Evolutionary conservation across 208 protist genomes (phyloP).

Genomic region (Leishmania tropica): DNA sequence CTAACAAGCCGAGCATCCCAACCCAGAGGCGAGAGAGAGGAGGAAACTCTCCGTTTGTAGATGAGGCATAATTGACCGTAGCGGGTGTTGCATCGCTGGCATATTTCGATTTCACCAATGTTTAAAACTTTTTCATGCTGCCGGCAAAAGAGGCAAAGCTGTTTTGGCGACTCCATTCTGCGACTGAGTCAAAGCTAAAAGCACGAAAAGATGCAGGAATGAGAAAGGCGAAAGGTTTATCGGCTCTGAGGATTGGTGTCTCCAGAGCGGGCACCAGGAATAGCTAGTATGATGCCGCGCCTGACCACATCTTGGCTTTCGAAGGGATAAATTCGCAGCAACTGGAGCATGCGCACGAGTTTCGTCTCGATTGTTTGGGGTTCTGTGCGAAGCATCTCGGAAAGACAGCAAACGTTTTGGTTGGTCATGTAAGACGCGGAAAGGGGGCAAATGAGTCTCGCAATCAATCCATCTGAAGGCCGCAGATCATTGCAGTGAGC

Average conservation of each 20-base stretch:
- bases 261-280: no score
- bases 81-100: constrained; percentile 14
- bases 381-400: not conserved
- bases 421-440: not conserved
- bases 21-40: not conserved
- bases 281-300: not conserved
- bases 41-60: constrained; percentile 9
- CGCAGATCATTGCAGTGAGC: not conserved
- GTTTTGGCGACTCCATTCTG: constrained; percentile 8
- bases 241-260: not conserved
- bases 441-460: no score
- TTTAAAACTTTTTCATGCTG: constrained; percentile 2
- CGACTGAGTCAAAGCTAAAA: not conserved
- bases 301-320: not conserved
- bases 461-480: not conserved
- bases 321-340: not conserved
- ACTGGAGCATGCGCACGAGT: not conserved
- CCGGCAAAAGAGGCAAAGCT: constrained; percentile 26
- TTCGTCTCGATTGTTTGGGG: not conserved
- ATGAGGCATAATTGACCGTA: constrained; percentile 16
- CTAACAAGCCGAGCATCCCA: constrained; percentile 17
- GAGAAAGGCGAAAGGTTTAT: not conserved
- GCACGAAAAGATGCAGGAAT: not conserved
- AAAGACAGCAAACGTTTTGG: not conserved
- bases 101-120: constrained; percentile 15